Evolutionary conservation across 371 early-diverging fungal genomes (phyloP).

Genomic region (Chytridium lagenaria): DNA sequence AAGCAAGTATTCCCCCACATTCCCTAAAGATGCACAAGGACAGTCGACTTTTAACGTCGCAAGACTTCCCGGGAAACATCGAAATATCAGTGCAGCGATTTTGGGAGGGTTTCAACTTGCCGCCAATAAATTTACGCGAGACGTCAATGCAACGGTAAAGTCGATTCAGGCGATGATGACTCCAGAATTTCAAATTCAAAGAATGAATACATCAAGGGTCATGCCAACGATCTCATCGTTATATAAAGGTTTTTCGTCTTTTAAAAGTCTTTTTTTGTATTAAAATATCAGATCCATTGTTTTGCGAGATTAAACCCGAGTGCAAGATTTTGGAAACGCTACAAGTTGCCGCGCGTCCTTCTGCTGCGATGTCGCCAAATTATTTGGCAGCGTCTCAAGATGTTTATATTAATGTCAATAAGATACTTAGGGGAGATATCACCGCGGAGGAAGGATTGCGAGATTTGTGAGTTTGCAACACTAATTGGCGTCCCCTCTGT

Average conservation of each 20-base stretch:
- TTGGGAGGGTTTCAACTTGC: conserved; percentile 37
- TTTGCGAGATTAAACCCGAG: conserved; percentile 22
- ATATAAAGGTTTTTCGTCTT: conserved; percentile 13
- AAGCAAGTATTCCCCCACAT: not conserved
- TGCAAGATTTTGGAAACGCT: conserved; percentile 25
- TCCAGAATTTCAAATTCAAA: conserved; percentile 21
- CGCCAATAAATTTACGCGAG: conserved; percentile 14
- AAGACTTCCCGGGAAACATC: conserved; percentile 20
- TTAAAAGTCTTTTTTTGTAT: not conserved
- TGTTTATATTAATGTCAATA: not conserved
- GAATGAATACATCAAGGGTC: conserved; percentile 7
- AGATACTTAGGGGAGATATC: not conserved
- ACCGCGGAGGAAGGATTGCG: not conserved
- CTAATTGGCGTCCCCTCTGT: not conserved
- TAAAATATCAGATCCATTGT: conserved; percentile 23
- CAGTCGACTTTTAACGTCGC: not conserved
- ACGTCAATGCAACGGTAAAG: conserved; percentile 18
- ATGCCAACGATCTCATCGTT: conserved; percentile 29
- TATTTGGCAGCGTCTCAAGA: not conserved
- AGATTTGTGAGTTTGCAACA: not conserved
- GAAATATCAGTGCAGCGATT: conserved; percentile 16
- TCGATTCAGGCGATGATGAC: conserved; percentile 26
- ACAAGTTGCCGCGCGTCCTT: conserved; percentile 26
- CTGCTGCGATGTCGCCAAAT: not conserved
- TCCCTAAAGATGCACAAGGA: not conserved